Base-by-base conservation (phyloP, 345 rosid species). In the Heritiera littoralis region DNA sequence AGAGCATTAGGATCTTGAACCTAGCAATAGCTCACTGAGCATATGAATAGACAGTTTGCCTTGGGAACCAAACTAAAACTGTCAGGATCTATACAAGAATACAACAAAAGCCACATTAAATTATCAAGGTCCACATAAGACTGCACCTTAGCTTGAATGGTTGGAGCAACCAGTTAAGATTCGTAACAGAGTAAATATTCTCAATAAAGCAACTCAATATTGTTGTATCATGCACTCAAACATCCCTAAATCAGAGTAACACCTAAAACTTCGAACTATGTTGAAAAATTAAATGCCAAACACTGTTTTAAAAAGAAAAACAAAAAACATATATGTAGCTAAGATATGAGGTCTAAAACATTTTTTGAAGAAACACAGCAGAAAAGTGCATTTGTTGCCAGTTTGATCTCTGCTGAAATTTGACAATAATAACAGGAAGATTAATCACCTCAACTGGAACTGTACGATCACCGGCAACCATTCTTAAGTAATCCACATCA, bases 371-470 rank as follows among this genome's bases (percentile, higher is more conserved):
- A 49, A 59, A 63, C 20, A 72, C 9, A 63, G 43, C 4, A 40
- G 54, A 78, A 18, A 46, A 78, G 9, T 30, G 72, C 65, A 69
- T 15, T 15, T 9, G 32, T 20, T 14, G 40, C 28, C 2, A 3
- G 45, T 73, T 32, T 55, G 40, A 32, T 9, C 23, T 38, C 49
- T n/a, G 12, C 43, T 78, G 40, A 71, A 77, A 70, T 28, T 75
- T 58, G 45, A 81, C 32, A 71, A 38, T 18, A 63, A 56, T 12
- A 67, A 67, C 9, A 67, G 71, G 76, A 66, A 71, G 84, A 75
- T 74, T 56, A 83, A 89, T 89, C 87, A 93, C 99, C 99, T 96
- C 99, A 71, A 96, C 98, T 32, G 98, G 99, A 65, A 96, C 94
- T 5, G 98, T 96, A 23, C 98, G 92, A 60, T 90, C 88, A 81